Evolutionary conservation across 1,139 yeast genomes (phyloP).

Genomic region (Zygoascus hellenicus): DNA sequence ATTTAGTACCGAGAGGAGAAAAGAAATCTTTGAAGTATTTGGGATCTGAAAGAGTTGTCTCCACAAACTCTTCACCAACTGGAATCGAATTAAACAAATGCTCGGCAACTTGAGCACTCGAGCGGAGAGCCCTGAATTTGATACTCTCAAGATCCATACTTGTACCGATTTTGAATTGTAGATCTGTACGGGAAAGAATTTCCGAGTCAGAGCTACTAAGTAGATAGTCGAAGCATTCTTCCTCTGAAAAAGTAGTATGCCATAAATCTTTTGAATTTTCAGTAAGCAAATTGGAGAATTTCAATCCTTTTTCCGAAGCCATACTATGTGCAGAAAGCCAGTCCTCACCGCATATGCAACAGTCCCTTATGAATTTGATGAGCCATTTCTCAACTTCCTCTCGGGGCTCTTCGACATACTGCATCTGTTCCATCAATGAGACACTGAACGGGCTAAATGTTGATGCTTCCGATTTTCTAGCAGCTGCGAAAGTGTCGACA

Average conservation of each 20-base stretch:
- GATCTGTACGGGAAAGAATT: conserved; percentile 21
- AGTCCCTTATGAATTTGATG: conserved; percentile 32
- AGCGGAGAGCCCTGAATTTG: conserved; percentile 8
- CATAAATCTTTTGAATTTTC: conserved; percentile 1
- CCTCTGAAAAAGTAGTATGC: conserved; percentile 9
- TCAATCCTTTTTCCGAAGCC: conserved; percentile 7
- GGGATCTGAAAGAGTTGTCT: not conserved
- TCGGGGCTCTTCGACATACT: conserved; percentile 41
- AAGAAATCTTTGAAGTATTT: conserved; percentile 4
- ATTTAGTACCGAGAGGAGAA: not conserved
- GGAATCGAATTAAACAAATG: conserved; percentile 4
- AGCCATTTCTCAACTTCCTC: conserved; percentile 46
- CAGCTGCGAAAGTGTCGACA: conserved; percentile 53
- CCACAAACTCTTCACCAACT: not conserved
- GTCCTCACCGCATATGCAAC: conserved; percentile 29
- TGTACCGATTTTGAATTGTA: conserved; percentile 3
- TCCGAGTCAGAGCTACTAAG: conserved; percentile 16
- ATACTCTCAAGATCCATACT: conserved; percentile 10
- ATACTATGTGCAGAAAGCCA: conserved; percentile 15
- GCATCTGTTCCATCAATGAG: conserved; percentile 68
- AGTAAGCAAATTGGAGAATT: not conserved
- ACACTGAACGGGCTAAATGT: conserved; percentile 60
- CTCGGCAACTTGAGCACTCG: not conserved
- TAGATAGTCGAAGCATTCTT: conserved; percentile 28
- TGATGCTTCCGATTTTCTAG: conserved; percentile 23